Base-by-base conservation (phyloP, 345 rosid genomes). In the Lagerstroemia speciosa region DNA sequence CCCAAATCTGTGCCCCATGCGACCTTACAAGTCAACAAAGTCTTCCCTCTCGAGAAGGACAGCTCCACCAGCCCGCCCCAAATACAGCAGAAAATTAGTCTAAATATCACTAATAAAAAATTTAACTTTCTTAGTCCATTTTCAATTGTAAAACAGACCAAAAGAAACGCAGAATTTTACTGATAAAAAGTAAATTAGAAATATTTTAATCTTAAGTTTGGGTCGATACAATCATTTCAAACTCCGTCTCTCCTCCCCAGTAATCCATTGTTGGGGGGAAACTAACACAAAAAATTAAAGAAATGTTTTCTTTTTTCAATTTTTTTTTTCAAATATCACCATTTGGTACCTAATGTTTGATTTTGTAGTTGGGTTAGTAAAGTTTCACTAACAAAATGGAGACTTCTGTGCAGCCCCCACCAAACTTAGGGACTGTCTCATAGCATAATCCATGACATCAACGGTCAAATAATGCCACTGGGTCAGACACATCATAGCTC, bases 191-290 rank as follows among this genome's bases (percentile, higher is more conserved):
- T n/a, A n/a, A n/a, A n/a, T n/a, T n/a, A n/a, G n/a, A n/a, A n/a
- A n/a, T n/a, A n/a, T n/a, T n/a, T n/a, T n/a, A n/a, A n/a, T n/a
- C n/a, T n/a, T n/a, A n/a, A n/a, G n/a, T n/a, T n/a, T n/a, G n/a
- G n/a, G n/a, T n/a, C n/a, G n/a, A n/a, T n/a, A n/a, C n/a, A n/a
- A n/a, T n/a, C n/a, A n/a, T n/a, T n/a, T n/a, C n/a, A n/a, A n/a
- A n/a, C n/a, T n/a, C n/a, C n/a, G n/a, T n/a, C n/a, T n/a, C n/a
- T n/a, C n/a, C n/a, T n/a, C n/a, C n/a, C n/a, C n/a, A n/a, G 66
- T 33, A n/a, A 78, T 82, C 78, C 63, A 67, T 68, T 69, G 89
- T 81, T 83, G 78, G 86, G 78, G 86, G 85, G 71, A 83, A 85
- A 72, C 85, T 71, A 84, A 80, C 83, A 76, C 75, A 55, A n/a